Evolutionary conservation across 805 yeast genomes (phyloP).

Genomic region (Ogataea chonburiensis): DNA sequence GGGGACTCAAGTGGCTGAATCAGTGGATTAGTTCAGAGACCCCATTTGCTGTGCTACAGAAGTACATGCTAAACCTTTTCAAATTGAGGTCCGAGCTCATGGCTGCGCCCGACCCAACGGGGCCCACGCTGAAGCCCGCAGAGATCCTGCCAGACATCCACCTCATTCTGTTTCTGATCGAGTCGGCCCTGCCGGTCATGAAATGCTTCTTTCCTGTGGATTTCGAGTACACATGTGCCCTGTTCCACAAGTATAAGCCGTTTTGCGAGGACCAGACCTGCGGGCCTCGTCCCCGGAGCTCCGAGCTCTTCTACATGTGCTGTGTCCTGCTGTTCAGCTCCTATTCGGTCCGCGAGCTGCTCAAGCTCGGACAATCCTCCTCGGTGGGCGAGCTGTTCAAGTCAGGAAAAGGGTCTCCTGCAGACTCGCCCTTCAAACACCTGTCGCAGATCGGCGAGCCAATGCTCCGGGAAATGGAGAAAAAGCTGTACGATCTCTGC

Average conservation of each 20-base stretch:
- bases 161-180: background rate
- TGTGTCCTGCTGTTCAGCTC: too few relatives aligned
- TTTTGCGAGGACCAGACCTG: background rate
- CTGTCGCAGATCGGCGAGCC: too few relatives aligned
- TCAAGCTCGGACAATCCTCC: too few relatives aligned
- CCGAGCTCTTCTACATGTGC: background rate
- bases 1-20: conserved; percentile 43
- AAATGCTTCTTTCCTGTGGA: background rate
- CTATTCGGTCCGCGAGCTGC: too few relatives aligned
- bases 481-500: too few relatives aligned
- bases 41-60: conserved; percentile 1
- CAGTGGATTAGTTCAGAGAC: conserved; percentile 16
- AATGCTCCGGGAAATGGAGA: too few relatives aligned
- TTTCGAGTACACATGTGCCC: background rate
- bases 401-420: too few relatives aligned
- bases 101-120: background rate
- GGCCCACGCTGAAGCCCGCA: conserved; percentile 1
- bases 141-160: background rate
- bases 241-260: background rate
- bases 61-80: too few relatives aligned
- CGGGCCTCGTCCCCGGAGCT: background rate
- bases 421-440: too few relatives aligned
- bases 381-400: too few relatives aligned
- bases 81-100: background rate
- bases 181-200: background rate